A percentile compares a stretch with the other conserved stretches of the same genome.
Evolutionary conservation across 1,139 yeast genomes (phyloP).

Genomic region (Hansenula lynferdii): DNA sequence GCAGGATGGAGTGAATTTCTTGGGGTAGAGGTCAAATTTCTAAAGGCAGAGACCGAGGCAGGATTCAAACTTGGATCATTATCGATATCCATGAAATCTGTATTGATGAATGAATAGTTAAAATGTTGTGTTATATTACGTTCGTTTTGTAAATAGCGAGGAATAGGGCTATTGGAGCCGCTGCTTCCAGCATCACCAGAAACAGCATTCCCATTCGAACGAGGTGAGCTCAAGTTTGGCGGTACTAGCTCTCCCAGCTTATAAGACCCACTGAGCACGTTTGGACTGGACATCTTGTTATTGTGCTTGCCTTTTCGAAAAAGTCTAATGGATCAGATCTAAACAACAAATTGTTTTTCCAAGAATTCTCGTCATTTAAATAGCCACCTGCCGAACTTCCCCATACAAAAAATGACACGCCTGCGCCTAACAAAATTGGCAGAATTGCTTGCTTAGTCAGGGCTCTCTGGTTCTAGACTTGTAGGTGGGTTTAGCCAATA

Average conservation of each 20-base stretch:
- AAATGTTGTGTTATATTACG: not conserved
- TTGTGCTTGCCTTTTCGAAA: no score
- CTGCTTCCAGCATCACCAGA: not conserved
- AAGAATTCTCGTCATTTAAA: no score
- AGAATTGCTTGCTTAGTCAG: no score
- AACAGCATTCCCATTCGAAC: not conserved
- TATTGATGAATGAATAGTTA: conserved; percentile 4
- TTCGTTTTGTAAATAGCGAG: not conserved
- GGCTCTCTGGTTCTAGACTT: no score
- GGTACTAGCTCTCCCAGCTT: conserved; percentile 3
- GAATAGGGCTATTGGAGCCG: not conserved
- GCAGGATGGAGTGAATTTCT: conserved; percentile 12
- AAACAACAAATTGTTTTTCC: no score
- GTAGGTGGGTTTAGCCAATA: no score
- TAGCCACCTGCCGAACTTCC: no score
- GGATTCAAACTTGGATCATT: not conserved
- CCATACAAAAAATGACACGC: no score
- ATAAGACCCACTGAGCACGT: not conserved
- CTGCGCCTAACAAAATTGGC: no score
- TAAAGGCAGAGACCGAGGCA: conserved; percentile 7
- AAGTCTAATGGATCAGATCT: no score
- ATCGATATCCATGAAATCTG: conserved; percentile 4
- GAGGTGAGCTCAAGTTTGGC: not conserved
- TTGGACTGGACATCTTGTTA: not conserved
- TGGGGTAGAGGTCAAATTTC: conserved; percentile 23